Evolutionary conservation across 2,329 filamentous ascomycete genomes (phyloP).

Genomic region (Trichoderma guizhouense): DNA sequence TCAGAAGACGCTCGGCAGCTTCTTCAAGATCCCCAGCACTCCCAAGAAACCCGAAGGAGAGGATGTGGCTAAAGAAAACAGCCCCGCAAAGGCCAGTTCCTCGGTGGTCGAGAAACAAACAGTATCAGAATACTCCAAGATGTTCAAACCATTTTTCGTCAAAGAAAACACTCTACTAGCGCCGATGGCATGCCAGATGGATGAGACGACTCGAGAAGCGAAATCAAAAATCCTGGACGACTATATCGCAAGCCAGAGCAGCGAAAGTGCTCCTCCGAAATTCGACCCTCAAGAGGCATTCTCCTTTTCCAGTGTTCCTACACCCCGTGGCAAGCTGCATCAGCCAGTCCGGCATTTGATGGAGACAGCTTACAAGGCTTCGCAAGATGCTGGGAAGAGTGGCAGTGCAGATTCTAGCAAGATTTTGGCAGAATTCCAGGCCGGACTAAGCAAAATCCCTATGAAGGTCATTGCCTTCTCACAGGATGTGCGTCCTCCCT

Average conservation of each 20-base stretch:
- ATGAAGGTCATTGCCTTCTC: constrained; percentile 62
- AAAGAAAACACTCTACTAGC: constrained; percentile 72
- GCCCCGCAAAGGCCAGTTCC: constrained; percentile 29
- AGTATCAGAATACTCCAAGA: constrained; percentile 59
- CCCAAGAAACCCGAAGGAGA: constrained; percentile 42
- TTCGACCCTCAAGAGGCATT: constrained; percentile 49
- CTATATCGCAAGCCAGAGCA: constrained; percentile 46
- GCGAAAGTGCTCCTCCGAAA: constrained; percentile 33
- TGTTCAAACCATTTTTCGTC: constrained; percentile 79
- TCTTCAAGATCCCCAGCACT: constrained; percentile 42
- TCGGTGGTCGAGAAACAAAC: constrained; percentile 21
- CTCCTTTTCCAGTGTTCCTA: constrained; percentile 38
- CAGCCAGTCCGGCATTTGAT: constrained; percentile 61
- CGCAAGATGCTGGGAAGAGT: constrained; percentile 36
- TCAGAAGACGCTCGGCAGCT: constrained; percentile 45
- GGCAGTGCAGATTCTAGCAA: constrained; percentile 37
- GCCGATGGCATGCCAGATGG: constrained; percentile 53
- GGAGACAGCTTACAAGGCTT: constrained; percentile 49
- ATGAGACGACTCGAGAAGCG: constrained; percentile 51
- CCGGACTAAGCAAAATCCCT: constrained; percentile 51
- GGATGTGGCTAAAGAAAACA: constrained; percentile 27
- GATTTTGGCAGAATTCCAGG: constrained; percentile 33
- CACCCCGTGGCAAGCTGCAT: constrained; percentile 45
- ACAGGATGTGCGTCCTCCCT: constrained; percentile 65
- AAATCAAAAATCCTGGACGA: constrained; percentile 54